A percentile compares a stretch with the other conserved stretches of the same genome.
These are phyloP conservation scores for Lodderomyces theae DNA, from an alignment of 1,139 yeast genomes.

Conservation along the genomic window DNA sequence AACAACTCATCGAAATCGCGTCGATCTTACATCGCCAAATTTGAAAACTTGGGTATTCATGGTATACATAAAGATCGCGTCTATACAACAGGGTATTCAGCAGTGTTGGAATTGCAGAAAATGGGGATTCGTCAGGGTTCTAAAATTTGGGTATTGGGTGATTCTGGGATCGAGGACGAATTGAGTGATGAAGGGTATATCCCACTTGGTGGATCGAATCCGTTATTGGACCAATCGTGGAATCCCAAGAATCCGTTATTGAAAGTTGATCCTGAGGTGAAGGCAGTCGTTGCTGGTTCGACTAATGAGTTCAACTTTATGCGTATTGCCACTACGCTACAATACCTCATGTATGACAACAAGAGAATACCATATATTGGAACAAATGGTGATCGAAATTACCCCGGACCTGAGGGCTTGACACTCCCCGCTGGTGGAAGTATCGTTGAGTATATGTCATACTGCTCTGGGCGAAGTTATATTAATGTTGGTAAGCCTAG, in stretches of 20 bases:
- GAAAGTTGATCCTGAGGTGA: slow-evolving; percentile 37
- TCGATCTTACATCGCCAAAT: slow-evolving; percentile 30
- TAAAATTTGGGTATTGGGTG: slow-evolving; percentile 87
- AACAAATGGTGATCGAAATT: slow-evolving; percentile 39
- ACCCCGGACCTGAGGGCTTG: slow-evolving; percentile 40
- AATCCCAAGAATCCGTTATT: slow-evolving; percentile 30
- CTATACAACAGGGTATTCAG: slow-evolving; percentile 41
- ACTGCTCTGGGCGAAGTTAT: slow-evolving; percentile 32
- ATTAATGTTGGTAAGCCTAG: slow-evolving; percentile 43
- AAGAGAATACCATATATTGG: slow-evolving; percentile 39
- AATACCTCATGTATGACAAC: slow-evolving; percentile 34
- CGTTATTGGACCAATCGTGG: slow-evolving; percentile 37
- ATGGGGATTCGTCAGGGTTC: slow-evolving; percentile 27
- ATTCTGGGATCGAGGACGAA: slow-evolving; percentile 76
- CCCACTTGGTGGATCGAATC: slow-evolving; percentile 71
- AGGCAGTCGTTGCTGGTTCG: slow-evolving; percentile 42
- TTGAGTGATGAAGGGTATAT: slow-evolving; percentile 63
- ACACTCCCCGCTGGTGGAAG: slow-evolving; percentile 44
- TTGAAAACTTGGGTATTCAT: slow-evolving; percentile 31
- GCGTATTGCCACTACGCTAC: slow-evolving; percentile 39
- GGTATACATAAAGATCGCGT: slow-evolving; percentile 26
- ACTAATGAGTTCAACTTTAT: slow-evolving; percentile 38
- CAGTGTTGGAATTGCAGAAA: slow-evolving; percentile 26
- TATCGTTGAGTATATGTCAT: slow-evolving; percentile 37
- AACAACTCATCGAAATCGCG: slow-evolving; percentile 42